Percentiles rank a stretch among this genome's conserved stretches.
Conservation (phyloP, 345 rosid genomes). For the Eucalyptus regnans region DNA sequence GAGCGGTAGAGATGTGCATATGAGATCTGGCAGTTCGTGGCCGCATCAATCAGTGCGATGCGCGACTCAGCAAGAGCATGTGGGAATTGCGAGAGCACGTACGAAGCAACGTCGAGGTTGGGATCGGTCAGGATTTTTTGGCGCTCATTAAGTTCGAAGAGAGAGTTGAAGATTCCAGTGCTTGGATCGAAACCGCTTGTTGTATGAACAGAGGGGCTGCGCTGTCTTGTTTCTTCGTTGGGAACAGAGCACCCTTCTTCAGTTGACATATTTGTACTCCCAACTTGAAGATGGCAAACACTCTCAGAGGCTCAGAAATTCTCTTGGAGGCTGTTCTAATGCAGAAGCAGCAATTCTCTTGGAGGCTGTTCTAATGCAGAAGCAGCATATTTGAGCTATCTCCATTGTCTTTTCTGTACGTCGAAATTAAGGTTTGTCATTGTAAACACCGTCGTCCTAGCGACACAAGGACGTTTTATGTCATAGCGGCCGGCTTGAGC, state of each 20-base stretch:
- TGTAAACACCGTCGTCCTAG: neutral
- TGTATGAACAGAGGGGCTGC: neutral
- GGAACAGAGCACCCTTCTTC: neutral
- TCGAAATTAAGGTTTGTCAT: neutral
- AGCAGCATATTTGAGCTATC: neutral
- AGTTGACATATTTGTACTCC: neutral
- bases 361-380: neutral
- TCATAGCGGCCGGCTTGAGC: neutral
- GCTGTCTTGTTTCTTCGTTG: neutral
- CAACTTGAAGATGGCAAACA: neutral
- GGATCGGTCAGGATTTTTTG: slow-evolving; percentile 14
- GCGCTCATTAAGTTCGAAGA: slow-evolving; percentile 8
- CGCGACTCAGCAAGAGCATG: slow-evolving; percentile 13
- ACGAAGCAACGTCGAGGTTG: slow-evolving; percentile 21
- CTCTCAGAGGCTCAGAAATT: neutral
- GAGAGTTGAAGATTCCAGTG: slow-evolving; percentile 33
- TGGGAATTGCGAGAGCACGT: slow-evolving; percentile 34
- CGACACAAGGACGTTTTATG: neutral
- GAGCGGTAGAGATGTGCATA: slow-evolving; percentile 34
- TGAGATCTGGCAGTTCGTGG: slow-evolving; percentile 8
- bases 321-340: neutral
- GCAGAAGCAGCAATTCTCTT: neutral
- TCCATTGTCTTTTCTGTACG: neutral
- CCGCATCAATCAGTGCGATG: slow-evolving; percentile 33
- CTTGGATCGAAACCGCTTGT: slow-evolving; percentile 18